These are phyloP conservation scores for Fistulifera pelliculosa DNA, from an alignment of 108 stramenopile species.

Conservation along the genomic window DNA sequence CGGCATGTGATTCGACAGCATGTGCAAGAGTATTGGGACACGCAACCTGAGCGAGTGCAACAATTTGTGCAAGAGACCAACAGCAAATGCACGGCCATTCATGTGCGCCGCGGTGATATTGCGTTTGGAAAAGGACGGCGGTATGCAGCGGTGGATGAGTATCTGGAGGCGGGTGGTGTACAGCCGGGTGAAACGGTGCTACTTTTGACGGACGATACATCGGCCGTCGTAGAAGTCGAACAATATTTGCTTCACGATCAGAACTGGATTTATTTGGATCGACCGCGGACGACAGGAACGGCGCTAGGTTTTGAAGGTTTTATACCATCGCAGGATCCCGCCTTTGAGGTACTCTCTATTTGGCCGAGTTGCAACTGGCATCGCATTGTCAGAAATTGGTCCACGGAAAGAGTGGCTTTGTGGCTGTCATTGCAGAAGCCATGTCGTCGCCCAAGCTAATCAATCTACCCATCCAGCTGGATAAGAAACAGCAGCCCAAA, in stretches of 20 bases:
- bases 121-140: conserved; percentile 7
- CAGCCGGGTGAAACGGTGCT: conserved; percentile 10
- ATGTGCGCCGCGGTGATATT: conserved; percentile 19
- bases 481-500: conserved; percentile 2
- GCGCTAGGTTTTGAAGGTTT: conserved; percentile 16
- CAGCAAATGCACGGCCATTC: conserved; percentile 13
- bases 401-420: conserved; percentile 11
- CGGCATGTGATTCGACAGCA: conserved; percentile 11
- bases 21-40: background rate
- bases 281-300: conserved; percentile 10
- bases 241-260: conserved; percentile 9
- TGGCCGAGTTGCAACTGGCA: conserved; percentile 8
- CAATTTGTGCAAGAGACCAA: background rate
- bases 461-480: background rate
- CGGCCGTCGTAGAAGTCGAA: conserved; percentile 18
- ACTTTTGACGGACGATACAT: conserved; percentile 22
- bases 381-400: conserved; percentile 5
- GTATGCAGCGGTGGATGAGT: conserved; percentile 9
- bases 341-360: conserved; percentile 11
- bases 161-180: conserved; percentile 3
- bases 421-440: background rate
- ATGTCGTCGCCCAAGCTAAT: background rate
- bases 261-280: conserved; percentile 22
- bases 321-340: conserved; percentile 14
- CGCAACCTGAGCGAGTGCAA: background rate